Conservation (phyloP, 306 rosid genomes). For the Begonia peltatifolia region DNA sequence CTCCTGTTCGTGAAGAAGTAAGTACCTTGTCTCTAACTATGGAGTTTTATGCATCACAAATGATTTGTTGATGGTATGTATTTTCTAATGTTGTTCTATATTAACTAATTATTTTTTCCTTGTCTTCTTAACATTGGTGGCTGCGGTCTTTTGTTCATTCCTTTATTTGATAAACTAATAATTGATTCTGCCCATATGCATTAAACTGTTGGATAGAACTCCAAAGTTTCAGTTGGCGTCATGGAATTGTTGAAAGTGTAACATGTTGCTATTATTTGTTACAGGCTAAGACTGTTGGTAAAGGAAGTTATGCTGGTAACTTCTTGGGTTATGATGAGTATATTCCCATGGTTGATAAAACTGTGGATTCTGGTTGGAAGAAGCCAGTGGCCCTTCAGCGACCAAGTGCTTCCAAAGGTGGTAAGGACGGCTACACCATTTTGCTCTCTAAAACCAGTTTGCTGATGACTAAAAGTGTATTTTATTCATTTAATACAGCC, state of each 20-base stretch:
- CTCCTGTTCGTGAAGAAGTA: constrained; percentile 99
- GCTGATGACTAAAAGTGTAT: not conserved
- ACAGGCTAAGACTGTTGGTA: constrained; percentile 67
- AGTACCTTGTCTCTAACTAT: constrained; percentile 4
- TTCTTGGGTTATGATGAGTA: constrained; percentile 80
- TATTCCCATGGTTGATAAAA: constrained; percentile 94
- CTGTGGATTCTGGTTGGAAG: constrained; percentile 83
- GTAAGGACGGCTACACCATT: constrained; percentile 16
- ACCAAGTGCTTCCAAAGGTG: constrained; percentile 60
- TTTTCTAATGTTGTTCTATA: too few relatives aligned
- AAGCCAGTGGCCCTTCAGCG: constrained; percentile 43
- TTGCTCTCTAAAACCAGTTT: constrained; percentile 1
- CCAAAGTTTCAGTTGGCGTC: too few relatives aligned
- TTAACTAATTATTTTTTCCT: too few relatives aligned
- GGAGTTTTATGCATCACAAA: too few relatives aligned
- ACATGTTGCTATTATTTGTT: not conserved
- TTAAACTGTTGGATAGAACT: too few relatives aligned
- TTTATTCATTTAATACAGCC: too few relatives aligned
- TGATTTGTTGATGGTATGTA: too few relatives aligned
- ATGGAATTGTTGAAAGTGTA: too few relatives aligned
- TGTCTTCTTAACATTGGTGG: too few relatives aligned
- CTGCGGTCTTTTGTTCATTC: too few relatives aligned
- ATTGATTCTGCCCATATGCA: too few relatives aligned
- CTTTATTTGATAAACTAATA: too few relatives aligned
- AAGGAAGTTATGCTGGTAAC: constrained; percentile 40